Base-by-base conservation (phyloP, 352 stramenopile species). In the Phytophthora cactorum region DNA sequence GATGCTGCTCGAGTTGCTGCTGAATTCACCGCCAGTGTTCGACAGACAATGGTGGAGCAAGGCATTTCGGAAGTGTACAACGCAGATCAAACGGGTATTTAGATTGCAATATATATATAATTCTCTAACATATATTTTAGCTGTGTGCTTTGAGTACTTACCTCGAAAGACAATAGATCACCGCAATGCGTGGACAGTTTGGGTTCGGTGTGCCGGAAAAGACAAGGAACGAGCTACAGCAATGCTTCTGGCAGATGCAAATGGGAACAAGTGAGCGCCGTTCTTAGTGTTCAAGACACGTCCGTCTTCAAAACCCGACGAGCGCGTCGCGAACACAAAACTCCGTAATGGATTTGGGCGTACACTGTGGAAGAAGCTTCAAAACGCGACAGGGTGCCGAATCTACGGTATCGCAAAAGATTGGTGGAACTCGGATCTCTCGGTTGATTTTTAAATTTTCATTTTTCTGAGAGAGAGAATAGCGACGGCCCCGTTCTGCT, bases 61-160 rank as follows among this genome's bases (percentile, higher is more conserved):
- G 36, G 27, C 4, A 59, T 65, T 15, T 46, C 45, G 12, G 2
- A 65, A 14, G 9, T 70, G 1, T 66, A 41, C 41, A 60, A 66
- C 53, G 54, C 59, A 31, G 49, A 66, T 31, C 53, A 70, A 69
- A 74, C 66, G 15, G 59, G n/a, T 69, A 58, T 17, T 25, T 52
- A 43, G 0, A 8, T 53, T 41, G 36, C 29, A 41, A 47, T 53
- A 14, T 46, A 39, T 41, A 11, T 14, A 11, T 38, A 15, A 63
- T 63, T 36, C n/a, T 32, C 47, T 36, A 28, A 65, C 34, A 8
- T 36, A 8, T 27, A 39, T 53, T 36, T 1, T 39, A 62, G 34
- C 52, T 50, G 46, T 73, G 1, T 64, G 52, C 11, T 69, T 69
- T 45, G 49, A 71, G 49, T 69, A 70, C 63, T 51, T 68, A 2